Percentiles rank a stretch among this genome's conserved stretches.
Evolutionary conservation across 2,329 filamentous ascomycete genomes (phyloP).

Genomic region (Exophiala sp.): DNA sequence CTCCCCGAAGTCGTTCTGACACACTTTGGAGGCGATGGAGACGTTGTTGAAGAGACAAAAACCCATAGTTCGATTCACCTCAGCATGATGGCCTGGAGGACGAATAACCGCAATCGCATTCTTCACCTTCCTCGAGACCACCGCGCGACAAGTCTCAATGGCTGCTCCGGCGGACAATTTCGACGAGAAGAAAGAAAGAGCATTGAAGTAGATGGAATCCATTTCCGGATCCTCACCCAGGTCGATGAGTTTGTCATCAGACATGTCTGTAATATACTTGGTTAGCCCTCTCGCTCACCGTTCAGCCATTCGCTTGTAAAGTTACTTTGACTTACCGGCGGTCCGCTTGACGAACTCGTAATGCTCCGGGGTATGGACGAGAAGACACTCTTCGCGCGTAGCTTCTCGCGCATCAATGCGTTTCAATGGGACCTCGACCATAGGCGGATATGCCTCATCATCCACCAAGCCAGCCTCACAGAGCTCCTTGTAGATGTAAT

Average conservation of each 20-base stretch:
- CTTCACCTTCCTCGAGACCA: slow-evolving; percentile 74
- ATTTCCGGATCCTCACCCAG: slow-evolving; percentile 56
- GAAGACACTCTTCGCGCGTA: slow-evolving; percentile 69
- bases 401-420: slow-evolving; percentile 75
- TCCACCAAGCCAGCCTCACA: slow-evolving; percentile 74
- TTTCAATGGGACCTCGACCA: slow-evolving; percentile 51
- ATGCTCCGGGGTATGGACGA: slow-evolving; percentile 72
- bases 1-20: slow-evolving; percentile 73
- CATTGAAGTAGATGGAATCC: slow-evolving; percentile 77
- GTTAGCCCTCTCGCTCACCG: too few species aligned
- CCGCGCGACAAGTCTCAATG: slow-evolving; percentile 92
- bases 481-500: slow-evolving; percentile 86
- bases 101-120: slow-evolving; percentile 95
- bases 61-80: slow-evolving; percentile 76
- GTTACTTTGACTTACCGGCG: slow-evolving; percentile 30
- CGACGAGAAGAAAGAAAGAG: slow-evolving; percentile 72
- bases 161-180: slow-evolving; percentile 83
- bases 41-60: slow-evolving; percentile 99
- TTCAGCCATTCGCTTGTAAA: too few species aligned
- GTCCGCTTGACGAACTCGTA: slow-evolving; percentile 68
- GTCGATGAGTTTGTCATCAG: slow-evolving; percentile 58
- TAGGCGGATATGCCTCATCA: slow-evolving; percentile 43
- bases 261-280: slow-evolving; percentile 35
- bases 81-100: slow-evolving; percentile 91
- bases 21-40: slow-evolving; percentile 81